These are phyloP conservation scores for Fusarium nisikadoi DNA, from an alignment of 2,329 filamentous ascomycete genomes.

Conservation along the genomic window DNA sequence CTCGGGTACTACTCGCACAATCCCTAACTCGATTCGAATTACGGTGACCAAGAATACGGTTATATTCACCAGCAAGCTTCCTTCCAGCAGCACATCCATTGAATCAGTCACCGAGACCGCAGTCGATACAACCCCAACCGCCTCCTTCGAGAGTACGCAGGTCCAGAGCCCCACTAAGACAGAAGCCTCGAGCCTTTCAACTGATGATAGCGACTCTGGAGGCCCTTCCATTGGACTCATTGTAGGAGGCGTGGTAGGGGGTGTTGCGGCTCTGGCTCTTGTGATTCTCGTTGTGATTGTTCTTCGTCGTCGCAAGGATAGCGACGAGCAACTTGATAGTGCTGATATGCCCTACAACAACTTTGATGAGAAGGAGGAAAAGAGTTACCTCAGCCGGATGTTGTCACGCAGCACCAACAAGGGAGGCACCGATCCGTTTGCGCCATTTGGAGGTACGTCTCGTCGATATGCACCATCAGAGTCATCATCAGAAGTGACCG, in stretches of 20 bases:
- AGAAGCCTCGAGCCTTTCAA: not conserved
- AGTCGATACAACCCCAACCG: slow-evolving; percentile 5
- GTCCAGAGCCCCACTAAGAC: slow-evolving; percentile 23
- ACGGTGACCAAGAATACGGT: slow-evolving; percentile 52
- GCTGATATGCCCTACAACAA: slow-evolving; percentile 24
- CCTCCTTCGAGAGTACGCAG: slow-evolving; percentile 16
- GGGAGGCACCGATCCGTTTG: slow-evolving; percentile 52
- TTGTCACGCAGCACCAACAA: slow-evolving; percentile 44
- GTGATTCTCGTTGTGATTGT: slow-evolving; percentile 37
- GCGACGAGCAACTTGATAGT: slow-evolving; percentile 5
- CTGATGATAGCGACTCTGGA: not conserved
- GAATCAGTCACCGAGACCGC: slow-evolving; percentile 12
- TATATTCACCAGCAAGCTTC: slow-evolving; percentile 43
- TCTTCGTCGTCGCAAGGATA: slow-evolving; percentile 33
- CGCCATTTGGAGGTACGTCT: slow-evolving; percentile 57
- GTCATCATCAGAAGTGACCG: not conserved
- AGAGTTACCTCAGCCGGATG: slow-evolving; percentile 29
- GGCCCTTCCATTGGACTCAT: slow-evolving; percentile 47
- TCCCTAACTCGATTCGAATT: slow-evolving; percentile 49
- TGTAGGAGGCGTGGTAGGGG: slow-evolving; percentile 48
- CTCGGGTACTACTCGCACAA: slow-evolving; percentile 51
- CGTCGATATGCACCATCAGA: not conserved
- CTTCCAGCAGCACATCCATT: slow-evolving; percentile 19
- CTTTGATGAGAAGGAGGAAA: slow-evolving; percentile 45
- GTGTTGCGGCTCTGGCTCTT: slow-evolving; percentile 43